A percentile compares a stretch with the other conserved stretches of the same genome.
Conservation (phyloP, 768 basidiomycete genomes). For the Tubosaeta brunneosetosa region DNA sequence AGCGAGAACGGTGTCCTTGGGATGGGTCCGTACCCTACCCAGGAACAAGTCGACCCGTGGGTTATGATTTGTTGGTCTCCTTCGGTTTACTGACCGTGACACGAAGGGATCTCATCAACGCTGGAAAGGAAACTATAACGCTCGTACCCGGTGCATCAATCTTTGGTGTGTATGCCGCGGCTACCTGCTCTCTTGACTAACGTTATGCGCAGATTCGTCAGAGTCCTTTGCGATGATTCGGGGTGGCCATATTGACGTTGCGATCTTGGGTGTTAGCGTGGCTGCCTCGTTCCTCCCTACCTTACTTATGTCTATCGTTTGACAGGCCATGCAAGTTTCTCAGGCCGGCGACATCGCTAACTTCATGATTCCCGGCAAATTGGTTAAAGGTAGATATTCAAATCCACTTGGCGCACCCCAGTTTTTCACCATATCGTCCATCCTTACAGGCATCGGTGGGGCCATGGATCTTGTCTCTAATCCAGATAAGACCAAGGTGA, state of each 20-base stretch:
- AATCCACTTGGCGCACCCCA: neutral
- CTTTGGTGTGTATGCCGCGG: constrained; percentile 56
- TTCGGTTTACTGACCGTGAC: constrained; percentile 1
- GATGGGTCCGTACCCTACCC: constrained; percentile 86
- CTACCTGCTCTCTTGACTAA: neutral
- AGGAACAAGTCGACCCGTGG: constrained; percentile 76
- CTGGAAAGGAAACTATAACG: constrained; percentile 92
- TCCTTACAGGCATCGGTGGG: constrained; percentile 76
- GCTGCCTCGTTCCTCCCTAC: neutral
- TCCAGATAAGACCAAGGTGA: constrained; percentile 91
- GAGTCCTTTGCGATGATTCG: constrained; percentile 98
- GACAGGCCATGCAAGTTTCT: constrained; percentile 91
- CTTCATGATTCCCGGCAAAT: constrained; percentile 97
- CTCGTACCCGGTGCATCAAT: constrained; percentile 87
- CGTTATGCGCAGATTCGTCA: constrained; percentile 52
- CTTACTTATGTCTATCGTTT: neutral
- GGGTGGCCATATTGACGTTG: constrained; percentile 90
- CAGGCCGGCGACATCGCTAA: constrained; percentile 92
- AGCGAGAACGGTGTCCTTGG: constrained; percentile 90
- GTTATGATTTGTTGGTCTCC: constrained; percentile 25
- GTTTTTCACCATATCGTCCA: constrained; percentile 6
- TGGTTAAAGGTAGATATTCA: constrained; percentile 62
- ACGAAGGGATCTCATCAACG: constrained; percentile 83
- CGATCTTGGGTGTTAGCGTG: constrained; percentile 79
- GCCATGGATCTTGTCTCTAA: constrained; percentile 97